These are phyloP conservation scores for Nicotiana attenuata DNA, from an alignment of 257 asterid species.

Conservation along the genomic window DNA sequence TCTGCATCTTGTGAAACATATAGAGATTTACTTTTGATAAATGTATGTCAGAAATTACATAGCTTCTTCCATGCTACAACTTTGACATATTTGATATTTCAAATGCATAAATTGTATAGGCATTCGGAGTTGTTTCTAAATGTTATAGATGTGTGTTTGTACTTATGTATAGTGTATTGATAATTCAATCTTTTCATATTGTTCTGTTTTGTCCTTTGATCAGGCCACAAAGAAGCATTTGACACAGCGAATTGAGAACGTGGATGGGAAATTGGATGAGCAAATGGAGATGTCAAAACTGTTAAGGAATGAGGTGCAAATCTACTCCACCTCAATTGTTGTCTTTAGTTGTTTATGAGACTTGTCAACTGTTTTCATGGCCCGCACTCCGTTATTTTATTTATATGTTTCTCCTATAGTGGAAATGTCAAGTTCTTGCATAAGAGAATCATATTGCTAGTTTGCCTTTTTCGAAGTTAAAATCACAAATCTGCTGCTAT, in stretches of 20 bases:
- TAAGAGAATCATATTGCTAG: neutral
- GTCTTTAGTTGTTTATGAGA: neutral
- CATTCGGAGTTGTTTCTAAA: neutral
- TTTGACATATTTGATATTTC: neutral
- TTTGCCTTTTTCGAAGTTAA: neutral
- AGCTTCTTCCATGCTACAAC: neutral
- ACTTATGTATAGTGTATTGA: neutral
- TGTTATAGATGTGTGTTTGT: neutral
- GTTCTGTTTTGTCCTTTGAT: constrained; percentile 8
- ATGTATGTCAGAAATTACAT: neutral
- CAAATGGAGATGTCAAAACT: constrained; percentile 78
- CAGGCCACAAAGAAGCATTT: constrained; percentile 87
- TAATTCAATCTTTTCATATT: neutral
- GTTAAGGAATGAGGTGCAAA: constrained; percentile 59
- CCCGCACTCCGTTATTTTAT: neutral
- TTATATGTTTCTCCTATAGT: neutral
- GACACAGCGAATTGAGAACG: constrained; percentile 87
- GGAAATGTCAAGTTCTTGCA: neutral
- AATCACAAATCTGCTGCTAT: neutral
- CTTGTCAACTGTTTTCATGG: neutral
- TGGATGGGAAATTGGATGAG: constrained; percentile 88
- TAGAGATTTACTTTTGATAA: neutral
- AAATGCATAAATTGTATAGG: neutral
- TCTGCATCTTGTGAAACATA: neutral
- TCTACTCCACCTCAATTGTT: neutral